A percentile compares a stretch with the other conserved stretches of the same genome.
Evolutionary conservation across 495 filamentous ascomycete genomes (phyloP).

Genomic region (Penicillium robsamsonii): DNA sequence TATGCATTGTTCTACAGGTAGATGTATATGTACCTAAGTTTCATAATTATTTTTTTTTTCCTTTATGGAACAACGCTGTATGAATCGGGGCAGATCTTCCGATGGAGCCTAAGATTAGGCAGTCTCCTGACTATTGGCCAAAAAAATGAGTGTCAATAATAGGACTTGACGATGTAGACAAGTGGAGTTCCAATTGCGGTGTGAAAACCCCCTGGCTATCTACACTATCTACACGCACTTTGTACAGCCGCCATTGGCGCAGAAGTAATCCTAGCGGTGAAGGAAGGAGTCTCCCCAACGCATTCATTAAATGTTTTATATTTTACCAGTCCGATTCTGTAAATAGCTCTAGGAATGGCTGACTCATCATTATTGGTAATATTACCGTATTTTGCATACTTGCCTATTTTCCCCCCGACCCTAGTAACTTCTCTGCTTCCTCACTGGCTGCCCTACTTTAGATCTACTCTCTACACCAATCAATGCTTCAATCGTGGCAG

Average conservation of each 20-base stretch:
- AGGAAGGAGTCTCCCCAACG: constrained; percentile 3
- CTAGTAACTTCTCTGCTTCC: not conserved
- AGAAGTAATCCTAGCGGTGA: constrained; percentile 5
- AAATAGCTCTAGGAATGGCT: constrained; percentile 8
- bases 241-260: constrained; percentile 11
- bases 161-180: not conserved
- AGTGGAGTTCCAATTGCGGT: constrained; percentile 14
- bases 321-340: not conserved
- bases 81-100: constrained; percentile 7
- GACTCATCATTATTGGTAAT: constrained; percentile 11
- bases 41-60: constrained; percentile 2
- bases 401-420: too few relatives aligned
- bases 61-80: constrained; percentile 1
- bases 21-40: not conserved
- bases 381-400: not conserved
- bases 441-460: constrained; percentile 33
- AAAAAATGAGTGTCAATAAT: constrained; percentile 4
- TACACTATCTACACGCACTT: not conserved
- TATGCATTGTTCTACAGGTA: constrained; percentile 7
- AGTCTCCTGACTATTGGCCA: not conserved
- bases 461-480: constrained; percentile 18
- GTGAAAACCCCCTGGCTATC: not conserved
- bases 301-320: not conserved
- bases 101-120: constrained; percentile 11
- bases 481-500: constrained; percentile 5